phyloP scores from a whole-genome alignment of 805 yeast species.

The Ascoidea rubescens region DNA sequence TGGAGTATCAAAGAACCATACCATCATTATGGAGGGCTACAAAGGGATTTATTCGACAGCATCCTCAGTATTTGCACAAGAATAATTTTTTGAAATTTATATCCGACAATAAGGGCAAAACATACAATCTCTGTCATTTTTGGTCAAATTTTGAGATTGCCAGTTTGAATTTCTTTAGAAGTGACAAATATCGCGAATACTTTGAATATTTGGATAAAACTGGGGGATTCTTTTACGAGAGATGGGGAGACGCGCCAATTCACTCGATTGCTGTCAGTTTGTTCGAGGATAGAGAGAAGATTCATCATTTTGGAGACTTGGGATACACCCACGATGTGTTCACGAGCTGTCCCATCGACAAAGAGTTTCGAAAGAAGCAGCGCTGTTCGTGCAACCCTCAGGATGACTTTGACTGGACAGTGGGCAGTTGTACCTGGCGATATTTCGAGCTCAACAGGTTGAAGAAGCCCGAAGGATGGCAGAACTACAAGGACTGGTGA shows the following conservation, averaged over 20 bases:
- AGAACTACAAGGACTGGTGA: no score
- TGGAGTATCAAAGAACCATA: slow-evolving; percentile 55
- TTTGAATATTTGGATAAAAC: slow-evolving; percentile 45
- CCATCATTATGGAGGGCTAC: slow-evolving; percentile 58
- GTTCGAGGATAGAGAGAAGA: slow-evolving; percentile 50
- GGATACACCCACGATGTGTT: slow-evolving; percentile 69
- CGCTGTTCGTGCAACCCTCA: no score
- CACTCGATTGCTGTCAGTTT: slow-evolving; percentile 61
- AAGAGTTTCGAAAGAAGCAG: slow-evolving; percentile 6
- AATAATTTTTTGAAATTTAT: slow-evolving; percentile 53
- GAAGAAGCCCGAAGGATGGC: no score
- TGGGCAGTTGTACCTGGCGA: no score
- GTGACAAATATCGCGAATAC: slow-evolving; percentile 51
- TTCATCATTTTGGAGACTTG: slow-evolving; percentile 81
- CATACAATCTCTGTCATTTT: slow-evolving; percentile 63
- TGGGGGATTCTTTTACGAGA: slow-evolving; percentile 81
- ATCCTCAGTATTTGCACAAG: slow-evolving; percentile 43
- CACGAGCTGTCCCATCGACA: slow-evolving; percentile 60
- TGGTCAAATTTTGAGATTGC: slow-evolving; percentile 86
- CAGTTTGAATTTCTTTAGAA: slow-evolving; percentile 64
- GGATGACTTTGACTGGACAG: no score
- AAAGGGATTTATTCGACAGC: slow-evolving; percentile 34
- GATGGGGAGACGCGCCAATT: slow-evolving; percentile 94
- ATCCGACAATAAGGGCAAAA: slow-evolving; percentile 31
- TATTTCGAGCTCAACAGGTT: no score